Conservation (phyloP, 306 rosid species). For the Quercus parvula region DNA sequence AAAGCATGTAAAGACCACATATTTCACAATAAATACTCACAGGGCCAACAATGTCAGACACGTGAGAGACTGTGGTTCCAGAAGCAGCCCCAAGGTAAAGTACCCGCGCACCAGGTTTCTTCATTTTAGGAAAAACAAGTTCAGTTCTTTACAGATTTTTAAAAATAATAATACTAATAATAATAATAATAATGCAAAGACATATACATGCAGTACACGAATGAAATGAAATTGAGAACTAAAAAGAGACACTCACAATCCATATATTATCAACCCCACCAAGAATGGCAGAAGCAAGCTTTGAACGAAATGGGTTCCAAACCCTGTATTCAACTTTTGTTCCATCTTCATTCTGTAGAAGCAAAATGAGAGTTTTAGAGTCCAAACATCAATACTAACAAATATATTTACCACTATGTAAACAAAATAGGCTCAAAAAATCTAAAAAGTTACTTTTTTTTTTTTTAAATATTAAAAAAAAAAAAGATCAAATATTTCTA, state of each 20-base stretch:
- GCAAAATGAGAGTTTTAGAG: not conserved
- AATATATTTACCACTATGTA: not conserved
- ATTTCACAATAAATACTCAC: slow-evolving; percentile 32
- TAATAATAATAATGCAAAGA: not conserved
- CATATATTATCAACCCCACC: slow-evolving; percentile 87
- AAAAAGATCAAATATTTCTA: too few relatives aligned
- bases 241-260: slow-evolving; percentile 42
- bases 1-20: too few relatives aligned
- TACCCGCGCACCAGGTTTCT: too few relatives aligned
- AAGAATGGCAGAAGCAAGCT: slow-evolving; percentile 88
- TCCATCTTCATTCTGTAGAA: slow-evolving; percentile 72
- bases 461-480: too few relatives aligned
- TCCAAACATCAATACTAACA: not conserved
- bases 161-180: not conserved
- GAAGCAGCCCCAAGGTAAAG: slow-evolving; percentile 40
- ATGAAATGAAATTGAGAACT: not conserved
- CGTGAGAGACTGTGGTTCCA: slow-evolving; percentile 83
- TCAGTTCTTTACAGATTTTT: not conserved
- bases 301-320: slow-evolving; percentile 96
- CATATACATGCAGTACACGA: too few relatives aligned
- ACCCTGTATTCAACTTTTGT: slow-evolving; percentile 72
- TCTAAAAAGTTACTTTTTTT: too few relatives aligned
- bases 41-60: slow-evolving; percentile 90
- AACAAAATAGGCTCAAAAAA: too few relatives aligned
- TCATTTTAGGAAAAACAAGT: too few relatives aligned